phyloP scores from a whole-genome alignment of 306 rosid genomes.

The Casuarina glauca region DNA sequence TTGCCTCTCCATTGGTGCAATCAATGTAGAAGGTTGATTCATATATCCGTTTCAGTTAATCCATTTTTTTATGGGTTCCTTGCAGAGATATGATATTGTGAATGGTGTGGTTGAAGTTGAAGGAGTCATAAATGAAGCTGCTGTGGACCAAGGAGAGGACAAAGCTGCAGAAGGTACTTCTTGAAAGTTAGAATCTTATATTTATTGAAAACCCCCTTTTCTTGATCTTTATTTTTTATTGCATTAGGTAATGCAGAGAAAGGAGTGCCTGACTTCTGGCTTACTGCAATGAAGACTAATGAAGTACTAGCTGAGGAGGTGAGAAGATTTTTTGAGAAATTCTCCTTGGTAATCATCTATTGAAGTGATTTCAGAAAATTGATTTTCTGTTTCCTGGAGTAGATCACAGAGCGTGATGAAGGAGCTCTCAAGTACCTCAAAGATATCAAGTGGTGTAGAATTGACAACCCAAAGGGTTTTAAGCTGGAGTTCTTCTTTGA shows the following conservation, averaged over 20 bases:
- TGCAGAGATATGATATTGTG: conserved; percentile 56
- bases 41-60: conserved; percentile 7
- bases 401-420: conserved; percentile 59
- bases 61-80: conserved; percentile 17
- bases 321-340: conserved; percentile 7
- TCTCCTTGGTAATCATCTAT: conserved; percentile 13
- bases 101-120: conserved; percentile 47
- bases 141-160: conserved; percentile 21
- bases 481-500: conserved; percentile 50
- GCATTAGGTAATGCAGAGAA: conserved; percentile 34
- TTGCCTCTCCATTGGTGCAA: not conserved
- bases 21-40: conserved; percentile 19
- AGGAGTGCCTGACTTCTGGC: conserved; percentile 62
- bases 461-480: conserved; percentile 47
- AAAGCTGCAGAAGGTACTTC: conserved; percentile 33
- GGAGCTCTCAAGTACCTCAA: conserved; percentile 51
- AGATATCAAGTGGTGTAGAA: conserved; percentile 49
- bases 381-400: conserved; percentile 11
- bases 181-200: not conserved
- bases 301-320: conserved; percentile 49
- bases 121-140: conserved; percentile 35
- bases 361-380: conserved; percentile 16
- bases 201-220: conserved; percentile 6
- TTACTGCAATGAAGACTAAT: conserved; percentile 49
- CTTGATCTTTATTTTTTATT: conserved; percentile 26